Percentiles rank a stretch among this genome's conserved stretches.
Conservation (phyloP, 192 early-diverging fungal species). For the Chytriomyces hyalinus region DNA sequence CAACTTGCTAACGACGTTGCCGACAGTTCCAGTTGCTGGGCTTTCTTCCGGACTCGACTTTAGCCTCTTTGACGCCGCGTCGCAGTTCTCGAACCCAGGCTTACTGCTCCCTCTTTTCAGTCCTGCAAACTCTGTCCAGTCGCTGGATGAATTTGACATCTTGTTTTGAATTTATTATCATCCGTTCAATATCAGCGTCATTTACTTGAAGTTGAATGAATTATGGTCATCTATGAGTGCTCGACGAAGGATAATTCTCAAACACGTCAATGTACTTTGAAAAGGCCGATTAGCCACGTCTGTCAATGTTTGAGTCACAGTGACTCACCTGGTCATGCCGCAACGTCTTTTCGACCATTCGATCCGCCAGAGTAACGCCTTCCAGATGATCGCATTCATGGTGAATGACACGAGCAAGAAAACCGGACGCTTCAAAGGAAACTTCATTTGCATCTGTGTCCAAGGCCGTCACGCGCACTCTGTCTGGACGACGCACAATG, state of each 20-base stretch:
- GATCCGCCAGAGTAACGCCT: slow-evolving; percentile 47
- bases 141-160: too few relatives aligned
- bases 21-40: too few relatives aligned
- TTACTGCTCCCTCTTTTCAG: too few relatives aligned
- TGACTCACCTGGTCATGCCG: slow-evolving; percentile 51
- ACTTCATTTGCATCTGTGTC: slow-evolving; percentile 49
- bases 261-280: slow-evolving; percentile 32
- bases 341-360: slow-evolving; percentile 48
- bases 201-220: too few relatives aligned
- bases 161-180: too few relatives aligned
- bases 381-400: slow-evolving; percentile 62
- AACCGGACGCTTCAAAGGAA: slow-evolving; percentile 29
- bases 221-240: neutral
- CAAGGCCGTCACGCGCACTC: slow-evolving; percentile 35
- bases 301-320: neutral
- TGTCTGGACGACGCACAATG: slow-evolving; percentile 42
- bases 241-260: slow-evolving; percentile 19
- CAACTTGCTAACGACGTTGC: too few relatives aligned
- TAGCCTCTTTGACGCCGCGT: too few relatives aligned
- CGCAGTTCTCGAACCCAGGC: too few relatives aligned
- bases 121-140: too few relatives aligned
- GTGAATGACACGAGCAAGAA: slow-evolving; percentile 52
- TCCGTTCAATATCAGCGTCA: too few relatives aligned
- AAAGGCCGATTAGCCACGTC: too few relatives aligned
- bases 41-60: too few relatives aligned